Evolutionary conservation across 2,329 filamentous ascomycete species (phyloP), one percentile per base, ranked within the genome.

Genomic region (Hypoxylon sp.): DNA sequence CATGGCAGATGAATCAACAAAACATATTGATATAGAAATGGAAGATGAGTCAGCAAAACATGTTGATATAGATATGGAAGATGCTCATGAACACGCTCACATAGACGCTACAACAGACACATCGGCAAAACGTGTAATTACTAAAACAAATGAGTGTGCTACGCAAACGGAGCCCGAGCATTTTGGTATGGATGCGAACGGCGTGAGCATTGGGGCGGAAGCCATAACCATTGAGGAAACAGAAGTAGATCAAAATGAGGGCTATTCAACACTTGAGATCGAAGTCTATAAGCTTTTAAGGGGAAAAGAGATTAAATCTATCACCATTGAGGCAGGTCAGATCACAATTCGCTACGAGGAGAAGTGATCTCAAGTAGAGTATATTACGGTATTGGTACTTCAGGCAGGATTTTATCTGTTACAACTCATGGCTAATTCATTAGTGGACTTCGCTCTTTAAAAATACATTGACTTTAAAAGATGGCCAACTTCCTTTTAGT

Each of bases 251-350:
- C 19, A n/a, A 7, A n/a, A 1, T n/a, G 29, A 16, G 39, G 12
- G 29, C 25, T 21, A 32, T n/a, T 45, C 29, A 5, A 47, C 11
- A 19, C 32, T 53, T 12, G 55, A 55, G 21, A 23, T 8, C 16
- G 19, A 64, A 32, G 21, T 51, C 14, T 5, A 51, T 12, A 34
- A 32, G 4, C 25, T 64, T 1, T 2, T 59, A 2, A 55, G 60
- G 5, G 43, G 29, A 23, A 45, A 41, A 21, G 7, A 3, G 2
- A 21, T 41, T 14, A 19, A 21, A 11, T 21, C 16, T 11, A 21
- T 21, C 7, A 1, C 2, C 37, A 8, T 21, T 9, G 21, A 41
- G 16, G 16, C 8, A 16, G 9, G 37, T 11, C 37, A 21, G 12
- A 14, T 14, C 3, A 41, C 7, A 19, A 21, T 41, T 41, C 30